Evolutionary conservation across 306 rosid species (phyloP), one percentile per base, ranked within the genome.

Genomic region (Vigna hirtella): DNA sequence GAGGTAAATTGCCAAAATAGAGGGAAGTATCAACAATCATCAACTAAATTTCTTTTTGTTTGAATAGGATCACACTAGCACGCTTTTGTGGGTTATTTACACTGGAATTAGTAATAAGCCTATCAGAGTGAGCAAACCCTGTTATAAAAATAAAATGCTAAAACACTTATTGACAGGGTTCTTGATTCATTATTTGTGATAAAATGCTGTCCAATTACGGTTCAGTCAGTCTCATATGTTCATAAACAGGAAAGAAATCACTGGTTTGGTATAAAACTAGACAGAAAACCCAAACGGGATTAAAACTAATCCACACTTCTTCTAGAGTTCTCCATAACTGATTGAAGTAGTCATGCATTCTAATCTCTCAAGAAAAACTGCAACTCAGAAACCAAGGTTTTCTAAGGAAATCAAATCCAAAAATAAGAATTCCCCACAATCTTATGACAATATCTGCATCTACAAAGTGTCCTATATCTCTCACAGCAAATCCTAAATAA

Each of bases 61-160:
- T 65, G 68, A 81, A 74, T 57, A 6, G 40, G 73, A 30, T 76
- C 65, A 79, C 82, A 81, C 4, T 36, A 51, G 38, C 17, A 20
- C 63, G 77, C 71, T 81, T 12, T 55, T 38, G 64, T 78, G 84
- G 78, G 52, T 6, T 26, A 5, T 22, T 56, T 22, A 56, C 6
- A 22, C 63, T 26, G 64, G 18, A 28, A 26, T 28, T 5, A 28
- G 28, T 17, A 53, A 82, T 78, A 77, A 70, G 56, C 90, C 83
- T 7, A 51, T 48, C 47, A 72, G 77, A 36, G 66, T 45, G 20
- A 74, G 72, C 64, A 77, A 64, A 73, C 22, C 10, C 67, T 14
- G 65, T 40, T 53, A 9, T 16, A 2, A 30, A 38, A 38, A 38
- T 38, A 38, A 38, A 38, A 34, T 7, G 26, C 68, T 57, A 9